Base-by-base conservation (phyloP, 306 rosid genomes). In the Pachyrhizus erosus region DNA sequence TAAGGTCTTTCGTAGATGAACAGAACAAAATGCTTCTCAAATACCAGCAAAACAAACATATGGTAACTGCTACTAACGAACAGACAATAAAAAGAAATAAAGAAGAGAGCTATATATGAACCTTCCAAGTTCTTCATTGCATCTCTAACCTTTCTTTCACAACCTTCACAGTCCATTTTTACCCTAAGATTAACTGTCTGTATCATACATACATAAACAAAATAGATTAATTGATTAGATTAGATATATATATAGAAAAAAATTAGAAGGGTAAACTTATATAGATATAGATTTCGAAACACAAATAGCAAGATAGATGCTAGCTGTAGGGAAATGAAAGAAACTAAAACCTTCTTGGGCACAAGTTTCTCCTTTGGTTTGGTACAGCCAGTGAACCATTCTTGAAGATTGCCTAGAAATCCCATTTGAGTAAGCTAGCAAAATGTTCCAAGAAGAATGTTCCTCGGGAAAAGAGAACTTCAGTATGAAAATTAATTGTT, bases 121-220 rank as follows among this genome's bases (percentile, higher is more conserved):
- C 97, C 98, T 91, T 88, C 85, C 72, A 94, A 61, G 84, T 64
- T 67, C 43, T 90, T 29, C 55, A 90, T 89, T 15, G 94, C 89
- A 48, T 84, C 64, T 73, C 5, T 80, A 37, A 94, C 94, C 84
- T 77, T 90, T 81, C 83, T 88, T 62, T 83, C 97, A 80, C 98
- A 94, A 74, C 95, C 97, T 82, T 93, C 91, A 69, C 98, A 94
- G 84, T 91, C 95, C 97, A 93, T 93, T 85, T 93, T 89, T 91
- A 94, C 97, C 84, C 89, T 88, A 70, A 94, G 61, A 26, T 90
- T 88, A 43, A 94, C 97, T 15, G 91, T 94, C 98, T 94, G 85
- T 64, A 45, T 34, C 12, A n/a, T 11, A 54, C 12, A n/a, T 11
- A 54, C 68, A 78, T 23, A 39, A 61, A 15, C 20, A 69, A 54